Percentiles rank a stretch among this genome's conserved stretches.
These are phyloP conservation scores for Yamadazyma buinensis DNA, from an alignment of 1,139 yeast genomes.

Conservation along the genomic window DNA sequence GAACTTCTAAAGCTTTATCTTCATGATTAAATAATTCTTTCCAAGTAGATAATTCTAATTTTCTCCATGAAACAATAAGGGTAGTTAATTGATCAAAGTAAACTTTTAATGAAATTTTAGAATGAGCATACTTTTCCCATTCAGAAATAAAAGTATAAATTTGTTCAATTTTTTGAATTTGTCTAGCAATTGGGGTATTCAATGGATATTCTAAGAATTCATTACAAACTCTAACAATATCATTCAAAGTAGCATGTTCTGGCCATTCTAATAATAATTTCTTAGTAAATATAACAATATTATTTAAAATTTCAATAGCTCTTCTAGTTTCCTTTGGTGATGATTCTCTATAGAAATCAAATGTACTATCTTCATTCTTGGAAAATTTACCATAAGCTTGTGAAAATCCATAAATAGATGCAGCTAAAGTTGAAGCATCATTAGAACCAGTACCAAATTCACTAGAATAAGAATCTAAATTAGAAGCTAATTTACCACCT, in stretches of 20 bases:
- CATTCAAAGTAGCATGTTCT: conserved; percentile 85
- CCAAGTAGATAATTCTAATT: conserved; percentile 85
- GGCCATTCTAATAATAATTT: conserved; percentile 78
- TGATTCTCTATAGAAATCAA: conserved; percentile 71
- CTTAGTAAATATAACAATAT: conserved; percentile 43
- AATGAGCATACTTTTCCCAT: conserved; percentile 92
- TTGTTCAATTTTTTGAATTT: conserved; percentile 82
- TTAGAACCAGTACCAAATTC: conserved; percentile 19
- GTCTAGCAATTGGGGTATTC: conserved; percentile 69
- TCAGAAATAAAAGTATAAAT: conserved; percentile 77
- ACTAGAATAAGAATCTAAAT: conserved; percentile 13
- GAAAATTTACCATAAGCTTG: conserved; percentile 21
- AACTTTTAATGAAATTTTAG: conserved; percentile 60
- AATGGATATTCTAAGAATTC: conserved; percentile 66
- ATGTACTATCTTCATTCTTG: conserved; percentile 15
- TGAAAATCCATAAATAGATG: conserved; percentile 40
- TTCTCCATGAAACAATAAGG: conserved; percentile 87
- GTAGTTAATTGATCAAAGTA: conserved; percentile 57
- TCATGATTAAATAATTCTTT: conserved; percentile 69
- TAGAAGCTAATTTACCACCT: conserved; percentile 38
- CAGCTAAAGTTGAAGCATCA: conserved; percentile 35
- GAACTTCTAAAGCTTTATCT: conserved; percentile 46
- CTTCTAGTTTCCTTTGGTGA: conserved; percentile 56
- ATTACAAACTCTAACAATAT: conserved; percentile 57
- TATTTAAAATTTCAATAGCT: conserved; percentile 52